Percentiles rank a stretch among this genome's conserved stretches.
Conservation (phyloP, 805 yeast species). For the Kluyveromyces dobzhanskii region DNA sequence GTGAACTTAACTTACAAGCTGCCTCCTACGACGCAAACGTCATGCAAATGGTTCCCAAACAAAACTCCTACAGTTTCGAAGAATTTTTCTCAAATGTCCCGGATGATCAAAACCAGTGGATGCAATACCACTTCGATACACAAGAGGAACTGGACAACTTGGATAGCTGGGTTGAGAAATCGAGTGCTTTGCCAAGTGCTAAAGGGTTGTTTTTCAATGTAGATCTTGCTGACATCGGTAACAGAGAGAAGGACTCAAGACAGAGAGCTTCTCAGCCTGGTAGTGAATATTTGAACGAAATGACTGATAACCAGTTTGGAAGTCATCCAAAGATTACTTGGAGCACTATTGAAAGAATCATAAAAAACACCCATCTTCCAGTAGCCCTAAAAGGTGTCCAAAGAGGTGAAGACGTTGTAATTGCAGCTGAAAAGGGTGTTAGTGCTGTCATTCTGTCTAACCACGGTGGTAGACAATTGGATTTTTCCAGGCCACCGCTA, state of each 20-base stretch:
- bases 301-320: constrained; percentile 7
- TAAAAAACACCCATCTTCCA: constrained; percentile 34
- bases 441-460: constrained; percentile 62
- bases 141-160: constrained; percentile 28
- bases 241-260: constrained; percentile 43
- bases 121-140: constrained; percentile 40
- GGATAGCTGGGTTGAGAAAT: constrained; percentile 28
- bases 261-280: constrained; percentile 17
- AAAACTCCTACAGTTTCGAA: constrained; percentile 34
- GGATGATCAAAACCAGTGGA: constrained; percentile 36
- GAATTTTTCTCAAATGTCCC: constrained; percentile 33
- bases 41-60: constrained; percentile 41
- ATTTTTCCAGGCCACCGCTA: constrained; percentile 51
- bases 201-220: constrained; percentile 47
- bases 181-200: constrained; percentile 32
- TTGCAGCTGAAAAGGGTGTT: constrained; percentile 50
- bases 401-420: constrained; percentile 54
- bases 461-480: constrained; percentile 70
- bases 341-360: constrained; percentile 27
- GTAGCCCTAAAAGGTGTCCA: constrained; percentile 57
- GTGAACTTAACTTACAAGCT: constrained; percentile 23
- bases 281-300: constrained; percentile 4
- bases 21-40: constrained; percentile 28
- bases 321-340: constrained; percentile 25
- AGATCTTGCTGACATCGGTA: constrained; percentile 47